Evolutionary conservation across 2,329 filamentous ascomycete species (phyloP).

Genomic region (Aspergillus uvarum): DNA sequence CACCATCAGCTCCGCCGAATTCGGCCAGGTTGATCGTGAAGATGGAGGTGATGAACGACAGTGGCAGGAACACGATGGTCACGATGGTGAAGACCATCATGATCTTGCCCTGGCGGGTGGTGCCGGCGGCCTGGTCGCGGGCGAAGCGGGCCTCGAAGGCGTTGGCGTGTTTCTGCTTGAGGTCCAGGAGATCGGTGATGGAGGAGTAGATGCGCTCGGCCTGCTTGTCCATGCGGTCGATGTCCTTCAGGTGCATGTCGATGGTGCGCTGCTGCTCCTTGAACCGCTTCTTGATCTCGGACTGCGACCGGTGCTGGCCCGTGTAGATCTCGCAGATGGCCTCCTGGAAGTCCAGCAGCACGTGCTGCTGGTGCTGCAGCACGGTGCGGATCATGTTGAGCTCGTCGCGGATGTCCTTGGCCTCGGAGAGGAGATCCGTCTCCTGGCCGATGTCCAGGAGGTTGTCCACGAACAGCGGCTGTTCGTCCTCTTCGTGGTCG

Average conservation of each 20-base stretch:
- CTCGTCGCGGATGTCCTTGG: conserved; percentile 68
- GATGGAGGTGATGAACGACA: conserved; percentile 57
- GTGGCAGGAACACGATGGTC: conserved; percentile 57
- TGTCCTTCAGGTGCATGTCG: conserved; percentile 58
- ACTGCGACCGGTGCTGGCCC: conserved; percentile 38
- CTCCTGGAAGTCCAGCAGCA: conserved; percentile 37
- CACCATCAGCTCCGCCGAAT: conserved; percentile 29
- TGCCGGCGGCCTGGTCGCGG: conserved; percentile 60
- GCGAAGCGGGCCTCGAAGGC: conserved; percentile 62
- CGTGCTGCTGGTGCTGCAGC: conserved; percentile 40
- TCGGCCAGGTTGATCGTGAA: conserved; percentile 57
- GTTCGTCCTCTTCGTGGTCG: conserved; percentile 36
- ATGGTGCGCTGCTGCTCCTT: conserved; percentile 59
- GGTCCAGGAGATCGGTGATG: conserved; percentile 62
- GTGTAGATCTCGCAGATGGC: conserved; percentile 37
- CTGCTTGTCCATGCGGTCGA: conserved; percentile 64
- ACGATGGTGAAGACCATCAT: conserved; percentile 62
- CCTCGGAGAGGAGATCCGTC: conserved; percentile 61
- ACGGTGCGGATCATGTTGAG: conserved; percentile 59
- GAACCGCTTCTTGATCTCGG: conserved; percentile 55
- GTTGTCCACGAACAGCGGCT: conserved; percentile 48
- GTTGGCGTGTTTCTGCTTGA: conserved; percentile 70
- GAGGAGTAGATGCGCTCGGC: conserved; percentile 60
- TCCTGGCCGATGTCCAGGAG: conserved; percentile 58
- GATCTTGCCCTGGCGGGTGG: conserved; percentile 57